phyloP scores from a whole-genome alignment of 2,329 filamentous ascomycete genomes.

The Aspergillus sclerotialis region DNA sequence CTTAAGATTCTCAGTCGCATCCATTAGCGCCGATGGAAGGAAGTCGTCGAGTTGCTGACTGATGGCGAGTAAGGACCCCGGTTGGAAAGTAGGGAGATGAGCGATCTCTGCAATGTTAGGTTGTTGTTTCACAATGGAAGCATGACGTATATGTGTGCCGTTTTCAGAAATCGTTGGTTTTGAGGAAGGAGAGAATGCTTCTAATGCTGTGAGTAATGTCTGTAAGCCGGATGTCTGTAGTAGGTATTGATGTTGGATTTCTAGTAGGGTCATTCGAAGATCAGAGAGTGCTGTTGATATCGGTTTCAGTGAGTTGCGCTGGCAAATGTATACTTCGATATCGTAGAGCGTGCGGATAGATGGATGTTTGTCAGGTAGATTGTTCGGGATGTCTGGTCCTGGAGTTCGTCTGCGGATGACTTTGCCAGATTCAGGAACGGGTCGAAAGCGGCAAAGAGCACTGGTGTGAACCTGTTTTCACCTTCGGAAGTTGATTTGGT shows the following conservation, averaged over 20 bases:
- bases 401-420: conserved; percentile 43
- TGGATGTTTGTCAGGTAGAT: conserved; percentile 44
- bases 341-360: conserved; percentile 31
- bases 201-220: conserved; percentile 54
- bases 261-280: conserved; percentile 48
- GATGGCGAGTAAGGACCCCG: conserved; percentile 54
- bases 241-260: conserved; percentile 67
- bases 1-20: conserved; percentile 76
- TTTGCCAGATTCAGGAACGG: conserved; percentile 66
- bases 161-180: conserved; percentile 10
- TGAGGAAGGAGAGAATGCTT: conserved; percentile 25
- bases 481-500: conserved; percentile 46
- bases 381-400: conserved; percentile 37
- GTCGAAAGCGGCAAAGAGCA: conserved; percentile 73
- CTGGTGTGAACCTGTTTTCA: conserved; percentile 64
- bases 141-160: conserved; percentile 2
- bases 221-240: conserved; percentile 67
- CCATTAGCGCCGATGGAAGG: conserved; percentile 84
- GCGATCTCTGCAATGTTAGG: conserved; percentile 50
- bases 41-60: conserved; percentile 83
- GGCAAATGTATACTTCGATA: conserved; percentile 52
- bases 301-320: conserved; percentile 50
- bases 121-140: conserved; percentile 23
- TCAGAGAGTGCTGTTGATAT: conserved; percentile 47
- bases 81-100: conserved; percentile 51